Evolutionary conservation across 2,329 filamentous ascomycete species (phyloP).

Genomic region (Dissoconium aciculare): DNA sequence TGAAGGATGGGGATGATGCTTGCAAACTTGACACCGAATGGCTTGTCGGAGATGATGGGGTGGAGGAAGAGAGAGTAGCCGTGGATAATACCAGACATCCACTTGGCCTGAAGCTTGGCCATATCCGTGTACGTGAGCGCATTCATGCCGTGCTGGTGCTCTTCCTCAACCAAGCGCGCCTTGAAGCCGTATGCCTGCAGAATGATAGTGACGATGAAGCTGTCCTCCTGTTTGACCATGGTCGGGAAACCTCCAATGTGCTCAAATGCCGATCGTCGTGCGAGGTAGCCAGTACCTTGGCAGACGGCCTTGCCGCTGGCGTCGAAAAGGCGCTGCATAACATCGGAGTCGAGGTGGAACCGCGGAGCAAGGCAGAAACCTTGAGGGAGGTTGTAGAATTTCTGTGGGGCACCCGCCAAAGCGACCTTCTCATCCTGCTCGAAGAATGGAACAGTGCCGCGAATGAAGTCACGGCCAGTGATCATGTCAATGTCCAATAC

Average conservation of each 20-base stretch:
- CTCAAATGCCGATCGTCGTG: slow-evolving; percentile 6
- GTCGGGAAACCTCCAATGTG: slow-evolving; percentile 9
- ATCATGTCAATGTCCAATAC: slow-evolving; percentile 11
- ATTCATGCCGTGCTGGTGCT: slow-evolving; percentile 10
- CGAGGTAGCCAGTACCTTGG: slow-evolving; percentile 10
- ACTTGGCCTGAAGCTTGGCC: slow-evolving; percentile 10
- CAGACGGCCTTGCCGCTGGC: slow-evolving; percentile 9
- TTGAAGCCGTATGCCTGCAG: slow-evolving; percentile 9
- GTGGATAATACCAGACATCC: slow-evolving; percentile 11
- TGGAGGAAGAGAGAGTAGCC: slow-evolving; percentile 9
- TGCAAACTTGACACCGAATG: slow-evolving; percentile 3
- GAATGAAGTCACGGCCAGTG: slow-evolving; percentile 6
- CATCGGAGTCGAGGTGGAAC: slow-evolving; percentile 9
- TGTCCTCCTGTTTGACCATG: slow-evolving; percentile 11
- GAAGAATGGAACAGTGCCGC: slow-evolving; percentile 8
- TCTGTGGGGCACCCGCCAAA: slow-evolving; percentile 9
- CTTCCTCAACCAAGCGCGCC: slow-evolving; percentile 7
- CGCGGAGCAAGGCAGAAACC: slow-evolving; percentile 9
- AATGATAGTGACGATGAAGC: slow-evolving; percentile 11
- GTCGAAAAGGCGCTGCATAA: slow-evolving; percentile 10
- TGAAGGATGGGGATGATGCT: slow-evolving; percentile 7
- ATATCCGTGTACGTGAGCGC: slow-evolving; percentile 10
- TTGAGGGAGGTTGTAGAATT: slow-evolving; percentile 11
- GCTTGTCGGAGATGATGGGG: slow-evolving; percentile 7
- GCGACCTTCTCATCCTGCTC: slow-evolving; percentile 8